phyloP scores from a whole-genome alignment of 148 eudicot species.

The Heliamphora exappendiculata region DNA sequence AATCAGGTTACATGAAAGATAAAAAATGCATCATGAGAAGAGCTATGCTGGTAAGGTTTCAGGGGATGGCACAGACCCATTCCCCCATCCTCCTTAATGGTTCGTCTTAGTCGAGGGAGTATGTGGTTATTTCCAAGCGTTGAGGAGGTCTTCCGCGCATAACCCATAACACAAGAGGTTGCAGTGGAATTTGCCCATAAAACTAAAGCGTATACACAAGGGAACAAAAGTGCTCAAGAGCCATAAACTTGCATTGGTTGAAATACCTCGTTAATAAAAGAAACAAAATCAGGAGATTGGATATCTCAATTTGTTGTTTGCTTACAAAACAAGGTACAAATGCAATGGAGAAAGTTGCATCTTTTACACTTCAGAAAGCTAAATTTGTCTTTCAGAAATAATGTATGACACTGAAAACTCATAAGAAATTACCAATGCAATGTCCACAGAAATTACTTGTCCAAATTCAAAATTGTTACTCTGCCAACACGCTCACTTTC shows the following conservation, averaged over 20 bases:
- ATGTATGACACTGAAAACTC: not conserved
- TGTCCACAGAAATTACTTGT: conserved; percentile 8
- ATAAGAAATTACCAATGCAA: not conserved
- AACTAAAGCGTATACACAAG: no score
- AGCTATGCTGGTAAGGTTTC: no score
- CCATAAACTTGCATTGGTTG: not conserved
- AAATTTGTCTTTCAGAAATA: not conserved
- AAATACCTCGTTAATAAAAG: not conserved
- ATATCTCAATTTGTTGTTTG: not conserved
- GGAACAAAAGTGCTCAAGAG: no score
- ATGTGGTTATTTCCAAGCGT: no score
- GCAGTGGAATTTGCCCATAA: no score
- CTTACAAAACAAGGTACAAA: not conserved
- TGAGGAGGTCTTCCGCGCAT: no score
- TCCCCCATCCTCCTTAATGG: no score
- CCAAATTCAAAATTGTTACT: conserved; percentile 26
- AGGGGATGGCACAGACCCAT: no score
- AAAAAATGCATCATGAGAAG: no score
- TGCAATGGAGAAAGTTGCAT: not conserved
- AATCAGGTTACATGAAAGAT: no score
- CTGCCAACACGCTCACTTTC: conserved; percentile 43
- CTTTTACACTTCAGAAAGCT: not conserved
- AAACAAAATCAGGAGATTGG: not conserved
- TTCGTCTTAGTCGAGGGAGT: no score
- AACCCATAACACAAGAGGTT: no score